A percentile compares a stretch with the other conserved stretches of the same genome.
Evolutionary conservation across 805 yeast species (phyloP).

Genomic region (Candida sanyiensis): DNA sequence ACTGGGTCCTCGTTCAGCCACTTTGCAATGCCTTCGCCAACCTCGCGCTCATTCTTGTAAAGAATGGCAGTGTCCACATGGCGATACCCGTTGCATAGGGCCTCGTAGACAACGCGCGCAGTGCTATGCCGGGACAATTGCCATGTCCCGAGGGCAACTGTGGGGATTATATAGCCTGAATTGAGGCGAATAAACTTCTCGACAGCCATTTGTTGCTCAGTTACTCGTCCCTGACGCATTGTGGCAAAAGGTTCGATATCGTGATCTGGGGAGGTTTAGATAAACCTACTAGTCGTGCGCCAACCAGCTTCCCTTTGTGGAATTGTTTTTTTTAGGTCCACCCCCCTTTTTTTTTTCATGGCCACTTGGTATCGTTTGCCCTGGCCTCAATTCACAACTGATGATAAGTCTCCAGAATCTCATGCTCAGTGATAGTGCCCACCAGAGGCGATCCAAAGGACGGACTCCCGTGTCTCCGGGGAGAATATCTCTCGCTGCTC

Average conservation of each 20-base stretch:
- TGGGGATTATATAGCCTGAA: constrained; percentile 53
- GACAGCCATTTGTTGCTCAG: constrained; percentile 7
- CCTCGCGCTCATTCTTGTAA: constrained; percentile 62
- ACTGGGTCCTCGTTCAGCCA: constrained; percentile 45
- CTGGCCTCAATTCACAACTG: constrained; percentile 1
- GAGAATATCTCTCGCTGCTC: no score
- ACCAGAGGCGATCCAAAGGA: not conserved
- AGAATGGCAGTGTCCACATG: constrained; percentile 68
- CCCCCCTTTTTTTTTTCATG: not conserved
- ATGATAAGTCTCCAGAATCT: constrained; percentile 7
- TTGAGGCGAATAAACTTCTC: constrained; percentile 30
- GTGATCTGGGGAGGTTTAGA: no score
- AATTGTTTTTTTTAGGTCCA: no score
- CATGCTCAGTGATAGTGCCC: constrained; percentile 3
- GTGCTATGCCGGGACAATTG: constrained; percentile 35
- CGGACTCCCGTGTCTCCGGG: not conserved
- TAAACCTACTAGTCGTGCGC: no score
- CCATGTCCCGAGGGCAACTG: constrained; percentile 53
- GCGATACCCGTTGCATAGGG: constrained; percentile 62
- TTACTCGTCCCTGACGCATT: no score
- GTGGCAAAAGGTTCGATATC: no score
- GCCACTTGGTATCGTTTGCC: not conserved
- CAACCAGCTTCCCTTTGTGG: no score
- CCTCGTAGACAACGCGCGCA: constrained; percentile 43
- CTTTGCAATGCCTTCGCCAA: constrained; percentile 50